A percentile compares a stretch with the other conserved stretches of the same genome.
These are phyloP conservation scores for Eucalyptus curtisii DNA, from an alignment of 345 rosid species.

Conservation along the genomic window DNA sequence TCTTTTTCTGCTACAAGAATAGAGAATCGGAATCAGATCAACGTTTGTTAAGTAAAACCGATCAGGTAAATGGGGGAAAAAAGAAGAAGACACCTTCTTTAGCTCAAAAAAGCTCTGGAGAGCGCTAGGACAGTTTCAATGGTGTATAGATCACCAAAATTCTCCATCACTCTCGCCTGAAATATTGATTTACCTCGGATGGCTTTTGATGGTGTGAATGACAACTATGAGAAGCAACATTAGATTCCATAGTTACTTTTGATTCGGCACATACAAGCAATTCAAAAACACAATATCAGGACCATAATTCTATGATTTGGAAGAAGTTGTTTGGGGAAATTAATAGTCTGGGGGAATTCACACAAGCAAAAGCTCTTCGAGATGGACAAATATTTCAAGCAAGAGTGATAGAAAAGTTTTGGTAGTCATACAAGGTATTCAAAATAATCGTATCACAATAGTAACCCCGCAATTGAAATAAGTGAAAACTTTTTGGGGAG, in stretches of 20 bases:
- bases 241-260: neutral
- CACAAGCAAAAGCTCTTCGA: neutral
- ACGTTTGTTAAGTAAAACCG: neutral
- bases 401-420: neutral
- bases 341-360: neutral
- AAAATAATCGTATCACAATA: neutral
- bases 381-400: neutral
- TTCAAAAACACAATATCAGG: neutral
- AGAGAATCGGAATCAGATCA: neutral
- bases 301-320: neutral
- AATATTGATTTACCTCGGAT: slow-evolving; percentile 60
- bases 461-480: neutral
- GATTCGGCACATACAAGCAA: neutral
- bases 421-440: neutral
- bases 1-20: slow-evolving; percentile 29
- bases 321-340: neutral
- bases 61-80: neutral
- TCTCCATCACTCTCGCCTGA: slow-evolving; percentile 66
- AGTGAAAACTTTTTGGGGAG: neutral
- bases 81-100: slow-evolving; percentile 18
- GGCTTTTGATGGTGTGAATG: slow-evolving; percentile 16
- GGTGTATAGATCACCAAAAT: slow-evolving; percentile 52
- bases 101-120: slow-evolving; percentile 10
- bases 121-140: slow-evolving; percentile 44
- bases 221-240: slow-evolving; percentile 38